Conservation (phyloP, 2,329 filamentous ascomycete genomes). For the Monosporascus sp. region DNA sequence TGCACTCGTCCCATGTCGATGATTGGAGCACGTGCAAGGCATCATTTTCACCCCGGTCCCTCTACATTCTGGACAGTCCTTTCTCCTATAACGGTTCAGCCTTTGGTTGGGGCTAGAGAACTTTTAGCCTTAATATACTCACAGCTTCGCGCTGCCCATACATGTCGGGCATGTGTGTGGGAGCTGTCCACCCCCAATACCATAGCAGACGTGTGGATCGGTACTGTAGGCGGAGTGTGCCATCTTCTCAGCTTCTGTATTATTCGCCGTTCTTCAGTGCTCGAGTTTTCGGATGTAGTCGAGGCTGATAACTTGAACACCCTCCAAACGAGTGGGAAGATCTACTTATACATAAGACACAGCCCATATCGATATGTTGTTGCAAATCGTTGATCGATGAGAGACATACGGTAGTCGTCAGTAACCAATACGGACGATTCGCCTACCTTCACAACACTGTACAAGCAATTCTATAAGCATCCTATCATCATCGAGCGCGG, state of each 20-base stretch:
- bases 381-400: background rate
- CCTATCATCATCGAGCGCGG: background rate
- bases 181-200: background rate
- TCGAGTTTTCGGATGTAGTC: background rate
- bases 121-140: background rate
- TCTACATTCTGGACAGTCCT: background rate
- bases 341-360: background rate
- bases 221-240: background rate
- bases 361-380: background rate
- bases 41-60: background rate
- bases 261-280: background rate
- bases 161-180: background rate
- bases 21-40: background rate
- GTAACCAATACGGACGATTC: background rate
- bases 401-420: background rate
- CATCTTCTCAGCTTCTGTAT: background rate
- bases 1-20: background rate
- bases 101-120: too few species aligned
- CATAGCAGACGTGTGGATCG: background rate
- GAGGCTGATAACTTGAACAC: background rate
- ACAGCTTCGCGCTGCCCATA: background rate
- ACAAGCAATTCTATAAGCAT: background rate
- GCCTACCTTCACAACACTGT: background rate
- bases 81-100: background rate
- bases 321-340: background rate